These are phyloP conservation scores for Wallacemonas sp. DNA, from an alignment of 208 protist genomes.

Conservation along the genomic window DNA sequence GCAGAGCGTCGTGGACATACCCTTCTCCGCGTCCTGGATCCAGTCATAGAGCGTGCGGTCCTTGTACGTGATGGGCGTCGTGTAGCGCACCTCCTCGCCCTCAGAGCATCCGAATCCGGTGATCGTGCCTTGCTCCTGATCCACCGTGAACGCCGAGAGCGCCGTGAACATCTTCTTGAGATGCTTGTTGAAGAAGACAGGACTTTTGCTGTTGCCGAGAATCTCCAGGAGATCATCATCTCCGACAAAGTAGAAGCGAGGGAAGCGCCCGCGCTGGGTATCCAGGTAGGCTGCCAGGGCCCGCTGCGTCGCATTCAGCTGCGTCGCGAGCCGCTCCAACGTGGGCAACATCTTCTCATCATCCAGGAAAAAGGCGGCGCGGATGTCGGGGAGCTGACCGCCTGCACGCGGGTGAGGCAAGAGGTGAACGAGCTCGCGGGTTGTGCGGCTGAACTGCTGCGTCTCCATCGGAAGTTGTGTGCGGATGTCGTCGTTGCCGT, in stretches of 20 bases:
- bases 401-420: slow-evolving; percentile 84
- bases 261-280: slow-evolving; percentile 95
- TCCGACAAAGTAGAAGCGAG: slow-evolving; percentile 99
- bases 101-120: slow-evolving; percentile 91
- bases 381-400: slow-evolving; percentile 47
- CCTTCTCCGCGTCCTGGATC: slow-evolving; percentile 87
- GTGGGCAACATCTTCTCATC: slow-evolving; percentile 86
- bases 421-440: slow-evolving; percentile 93
- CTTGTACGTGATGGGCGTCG: slow-evolving; percentile 47
- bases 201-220: slow-evolving; percentile 97
- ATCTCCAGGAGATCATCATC: slow-evolving; percentile 99
- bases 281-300: slow-evolving; percentile 98
- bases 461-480: slow-evolving; percentile 95
- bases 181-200: slow-evolving; percentile 95
- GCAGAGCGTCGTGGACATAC: slow-evolving; percentile 91
- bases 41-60: slow-evolving; percentile 93
- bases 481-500: slow-evolving; percentile 93
- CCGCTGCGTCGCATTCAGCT: slow-evolving; percentile 96
- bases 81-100: slow-evolving; percentile 92
- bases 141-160: slow-evolving; percentile 83
- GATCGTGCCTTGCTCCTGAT: slow-evolving; percentile 47
- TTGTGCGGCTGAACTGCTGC: slow-evolving; percentile 93
- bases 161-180: slow-evolving; percentile 99
- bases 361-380: slow-evolving; percentile 91
- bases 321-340: slow-evolving; percentile 91